Evolutionary conservation across 2,329 filamentous ascomycete genomes (phyloP).

Genomic region (Colletotrichum spaethianum): DNA sequence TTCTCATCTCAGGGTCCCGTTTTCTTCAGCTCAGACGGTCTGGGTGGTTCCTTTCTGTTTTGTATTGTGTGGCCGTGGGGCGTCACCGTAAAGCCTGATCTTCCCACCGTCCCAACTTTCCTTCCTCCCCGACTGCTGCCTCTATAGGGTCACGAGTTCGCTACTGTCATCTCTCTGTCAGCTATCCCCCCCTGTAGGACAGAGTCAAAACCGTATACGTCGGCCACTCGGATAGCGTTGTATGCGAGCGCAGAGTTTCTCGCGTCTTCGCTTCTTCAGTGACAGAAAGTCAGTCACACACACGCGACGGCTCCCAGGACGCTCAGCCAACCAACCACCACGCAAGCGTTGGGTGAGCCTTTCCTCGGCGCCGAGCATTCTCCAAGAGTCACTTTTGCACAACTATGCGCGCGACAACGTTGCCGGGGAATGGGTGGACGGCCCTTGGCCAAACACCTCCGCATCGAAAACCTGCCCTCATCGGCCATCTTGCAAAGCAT

Average conservation of each 20-base stretch:
- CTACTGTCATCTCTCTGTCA: conserved; percentile 5
- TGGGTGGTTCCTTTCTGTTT: neutral
- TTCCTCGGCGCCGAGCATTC: conserved; percentile 32
- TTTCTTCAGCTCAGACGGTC: conserved; percentile 25
- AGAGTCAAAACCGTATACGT: neutral
- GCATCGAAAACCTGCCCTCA: conserved; percentile 16
- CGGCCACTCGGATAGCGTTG: neutral
- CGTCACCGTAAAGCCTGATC: conserved; percentile 18
- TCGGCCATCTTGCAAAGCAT: conserved; percentile 35
- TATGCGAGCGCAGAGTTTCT: conserved; percentile 14
- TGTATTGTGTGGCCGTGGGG: neutral
- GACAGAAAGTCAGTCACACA: neutral
- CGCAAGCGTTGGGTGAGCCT: neutral
- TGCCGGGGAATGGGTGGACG: neutral
- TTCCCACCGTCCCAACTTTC: conserved; percentile 25
- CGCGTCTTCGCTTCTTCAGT: conserved; percentile 23
- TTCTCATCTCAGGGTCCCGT: conserved; percentile 20
- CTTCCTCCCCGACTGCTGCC: neutral
- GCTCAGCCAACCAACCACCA: conserved; percentile 10
- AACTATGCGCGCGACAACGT: conserved; percentile 8
- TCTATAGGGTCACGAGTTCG: neutral
- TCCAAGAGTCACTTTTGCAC: conserved; percentile 1
- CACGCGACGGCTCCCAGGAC: neutral
- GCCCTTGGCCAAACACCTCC: neutral
- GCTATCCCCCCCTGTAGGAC: neutral